Conservation (phyloP, 345 rosid species). For the Angophora floribunda region DNA sequence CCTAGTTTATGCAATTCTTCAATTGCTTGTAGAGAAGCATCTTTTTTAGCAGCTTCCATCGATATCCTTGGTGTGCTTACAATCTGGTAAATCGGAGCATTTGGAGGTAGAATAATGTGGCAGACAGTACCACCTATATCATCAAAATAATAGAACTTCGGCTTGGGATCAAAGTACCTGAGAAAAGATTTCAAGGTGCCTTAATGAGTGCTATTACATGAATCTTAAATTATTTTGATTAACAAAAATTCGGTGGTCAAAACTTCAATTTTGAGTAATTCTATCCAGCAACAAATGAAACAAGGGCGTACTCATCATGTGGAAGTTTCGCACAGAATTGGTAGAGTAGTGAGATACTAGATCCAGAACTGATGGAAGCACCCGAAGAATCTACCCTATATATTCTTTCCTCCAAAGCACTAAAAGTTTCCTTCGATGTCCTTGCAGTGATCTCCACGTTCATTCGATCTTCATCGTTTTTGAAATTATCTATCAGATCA, state of each 20-base stretch:
- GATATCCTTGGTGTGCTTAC: constrained; percentile 51
- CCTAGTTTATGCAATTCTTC: constrained; percentile 73
- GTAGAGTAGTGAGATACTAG: constrained; percentile 71
- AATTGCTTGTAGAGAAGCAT: constrained; percentile 77
- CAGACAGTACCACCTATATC: constrained; percentile 74
- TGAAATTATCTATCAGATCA: constrained; percentile 53
- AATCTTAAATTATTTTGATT: background rate
- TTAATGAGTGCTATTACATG: background rate
- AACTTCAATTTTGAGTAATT: background rate
- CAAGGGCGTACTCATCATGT: constrained; percentile 73
- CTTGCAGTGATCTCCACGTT: constrained; percentile 61
- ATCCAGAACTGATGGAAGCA: constrained; percentile 72
- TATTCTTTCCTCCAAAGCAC: constrained; percentile 36
- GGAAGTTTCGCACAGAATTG: constrained; percentile 86
- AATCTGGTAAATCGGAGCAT: constrained; percentile 67
- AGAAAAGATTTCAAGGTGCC: constrained; percentile 5
- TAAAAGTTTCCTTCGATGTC: constrained; percentile 46
- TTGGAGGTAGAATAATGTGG: constrained; percentile 60
- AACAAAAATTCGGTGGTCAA: background rate
- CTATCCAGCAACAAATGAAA: background rate
- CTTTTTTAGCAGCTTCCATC: constrained; percentile 70
- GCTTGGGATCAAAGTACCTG: constrained; percentile 82
- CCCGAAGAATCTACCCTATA: constrained; percentile 68
- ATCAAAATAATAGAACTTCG: constrained; percentile 59
- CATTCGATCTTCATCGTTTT: constrained; percentile 52